A percentile compares a stretch with the other conserved stretches of the same genome.
Evolutionary conservation across 768 basidiomycete genomes (phyloP).

Genomic region (Dacryopinax primogenitus): DNA sequence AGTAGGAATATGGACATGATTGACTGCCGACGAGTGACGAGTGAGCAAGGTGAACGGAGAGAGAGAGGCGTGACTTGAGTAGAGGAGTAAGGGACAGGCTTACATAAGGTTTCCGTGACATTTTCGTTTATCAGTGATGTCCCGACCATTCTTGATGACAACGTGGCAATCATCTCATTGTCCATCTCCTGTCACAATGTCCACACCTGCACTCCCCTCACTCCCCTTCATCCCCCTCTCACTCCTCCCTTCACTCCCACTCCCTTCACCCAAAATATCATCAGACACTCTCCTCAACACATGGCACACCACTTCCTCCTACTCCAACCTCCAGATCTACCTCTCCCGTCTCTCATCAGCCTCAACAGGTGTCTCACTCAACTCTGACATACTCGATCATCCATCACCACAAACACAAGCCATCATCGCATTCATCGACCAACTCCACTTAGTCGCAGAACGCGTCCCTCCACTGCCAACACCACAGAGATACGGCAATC

Average conservation of each 20-base stretch:
- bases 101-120: too few relatives aligned
- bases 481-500: constrained; percentile 82
- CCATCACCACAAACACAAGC: neutral
- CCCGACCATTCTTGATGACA: too few relatives aligned
- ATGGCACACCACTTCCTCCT: neutral
- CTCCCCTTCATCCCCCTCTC: neutral
- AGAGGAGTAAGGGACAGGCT: too few relatives aligned
- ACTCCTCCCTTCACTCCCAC: neutral
- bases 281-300: neutral
- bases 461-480: constrained; percentile 62
- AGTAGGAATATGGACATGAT: neutral
- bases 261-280: neutral
- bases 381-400: neutral
- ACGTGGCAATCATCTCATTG: too few relatives aligned
- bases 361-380: neutral
- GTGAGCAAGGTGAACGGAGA: neutral
- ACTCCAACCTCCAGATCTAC: neutral
- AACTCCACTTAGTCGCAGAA: constrained; percentile 61
- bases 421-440: constrained; percentile 46
- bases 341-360: neutral
- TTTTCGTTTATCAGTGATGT: too few relatives aligned
- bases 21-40: too few relatives aligned
- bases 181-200: neutral
- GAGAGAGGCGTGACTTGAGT: too few relatives aligned
- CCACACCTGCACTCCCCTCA: neutral